Conservation (phyloP, 139 green algal species). For the Raphidocelis subcapitata region DNA sequence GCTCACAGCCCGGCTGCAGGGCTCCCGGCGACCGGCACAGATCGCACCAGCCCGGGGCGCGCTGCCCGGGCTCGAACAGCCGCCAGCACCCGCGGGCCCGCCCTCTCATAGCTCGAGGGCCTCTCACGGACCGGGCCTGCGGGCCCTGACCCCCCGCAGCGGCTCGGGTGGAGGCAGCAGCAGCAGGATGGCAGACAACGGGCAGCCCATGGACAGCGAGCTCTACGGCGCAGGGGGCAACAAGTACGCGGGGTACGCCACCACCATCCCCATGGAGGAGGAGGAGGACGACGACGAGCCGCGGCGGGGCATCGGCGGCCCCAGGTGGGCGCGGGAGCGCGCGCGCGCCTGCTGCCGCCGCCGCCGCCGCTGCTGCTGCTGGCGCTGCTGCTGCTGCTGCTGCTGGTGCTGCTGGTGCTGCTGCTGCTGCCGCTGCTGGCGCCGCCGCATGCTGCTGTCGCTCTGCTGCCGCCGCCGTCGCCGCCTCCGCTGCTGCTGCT, state of each 20-base stretch:
- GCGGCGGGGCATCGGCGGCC: slow-evolving; percentile 2
- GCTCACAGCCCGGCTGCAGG: too few relatives aligned
- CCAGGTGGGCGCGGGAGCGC: background rate
- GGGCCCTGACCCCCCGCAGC: too few relatives aligned
- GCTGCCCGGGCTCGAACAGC: too few relatives aligned
- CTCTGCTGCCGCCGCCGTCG: too few relatives aligned
- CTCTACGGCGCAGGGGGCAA: slow-evolving; percentile 38
- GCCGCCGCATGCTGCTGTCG: too few relatives aligned
- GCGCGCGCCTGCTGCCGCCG: background rate
- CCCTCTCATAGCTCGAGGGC: too few relatives aligned
- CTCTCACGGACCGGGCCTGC: too few relatives aligned
- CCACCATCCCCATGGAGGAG: slow-evolving; percentile 41
- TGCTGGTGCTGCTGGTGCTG: background rate
- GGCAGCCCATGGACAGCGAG: slow-evolving; percentile 39
- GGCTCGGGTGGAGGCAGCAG: background rate
- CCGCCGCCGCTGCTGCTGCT: background rate
- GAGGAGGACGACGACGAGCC: slow-evolving; percentile 51
- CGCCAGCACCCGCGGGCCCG: too few relatives aligned
- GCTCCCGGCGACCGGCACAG: too few relatives aligned
- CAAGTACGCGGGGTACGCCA: slow-evolving; percentile 40
- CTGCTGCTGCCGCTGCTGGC: too few relatives aligned
- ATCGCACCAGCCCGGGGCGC: too few relatives aligned
- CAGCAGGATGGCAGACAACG: background rate
- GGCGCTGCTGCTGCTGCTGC: background rate
- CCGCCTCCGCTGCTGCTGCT: too few relatives aligned